Evolutionary conservation across 768 basidiomycete species (phyloP).

Genomic region (Psilocybe tampanensis): DNA sequence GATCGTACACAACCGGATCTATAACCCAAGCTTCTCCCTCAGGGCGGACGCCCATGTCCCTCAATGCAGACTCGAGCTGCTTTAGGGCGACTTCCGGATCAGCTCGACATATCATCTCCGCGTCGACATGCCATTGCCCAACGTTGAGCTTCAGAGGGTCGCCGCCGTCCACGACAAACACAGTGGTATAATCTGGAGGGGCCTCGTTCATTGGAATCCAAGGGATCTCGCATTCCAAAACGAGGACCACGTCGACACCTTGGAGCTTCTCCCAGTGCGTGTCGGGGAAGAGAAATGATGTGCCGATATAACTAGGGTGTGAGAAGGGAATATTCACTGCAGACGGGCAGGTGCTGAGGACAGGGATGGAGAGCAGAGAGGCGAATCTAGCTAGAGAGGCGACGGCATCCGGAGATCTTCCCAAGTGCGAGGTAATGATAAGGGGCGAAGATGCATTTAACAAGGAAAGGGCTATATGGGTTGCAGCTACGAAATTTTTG

Average conservation of each 20-base stretch:
- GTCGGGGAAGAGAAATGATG: slow-evolving; percentile 48
- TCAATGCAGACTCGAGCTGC: slow-evolving; percentile 45
- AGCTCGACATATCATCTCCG: slow-evolving; percentile 59
- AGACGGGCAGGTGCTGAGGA: slow-evolving; percentile 53
- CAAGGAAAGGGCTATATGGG: slow-evolving; percentile 50
- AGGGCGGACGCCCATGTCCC: slow-evolving; percentile 24
- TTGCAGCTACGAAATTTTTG: too few relatives aligned
- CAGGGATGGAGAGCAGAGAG: slow-evolving; percentile 52
- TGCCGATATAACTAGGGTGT: slow-evolving; percentile 55
- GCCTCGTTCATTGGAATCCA: slow-evolving; percentile 58
- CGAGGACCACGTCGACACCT: slow-evolving; percentile 61
- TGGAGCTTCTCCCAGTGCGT: slow-evolving; percentile 50
- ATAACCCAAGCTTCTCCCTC: slow-evolving; percentile 8
- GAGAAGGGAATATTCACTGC: slow-evolving; percentile 56
- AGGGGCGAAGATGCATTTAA: slow-evolving; percentile 54
- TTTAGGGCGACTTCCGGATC: slow-evolving; percentile 54
- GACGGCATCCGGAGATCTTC: slow-evolving; percentile 53
- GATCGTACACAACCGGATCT: not conserved
- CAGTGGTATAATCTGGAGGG: slow-evolving; percentile 43
- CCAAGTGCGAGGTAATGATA: slow-evolving; percentile 66
- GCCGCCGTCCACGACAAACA: slow-evolving; percentile 64
- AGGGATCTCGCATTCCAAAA: slow-evolving; percentile 67
- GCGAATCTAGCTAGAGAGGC: slow-evolving; percentile 49
- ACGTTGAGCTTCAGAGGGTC: slow-evolving; percentile 58
- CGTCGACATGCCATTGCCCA: slow-evolving; percentile 55